phyloP scores from a whole-genome alignment of 2,329 filamentous ascomycete genomes.

The Graphium sp. region DNA sequence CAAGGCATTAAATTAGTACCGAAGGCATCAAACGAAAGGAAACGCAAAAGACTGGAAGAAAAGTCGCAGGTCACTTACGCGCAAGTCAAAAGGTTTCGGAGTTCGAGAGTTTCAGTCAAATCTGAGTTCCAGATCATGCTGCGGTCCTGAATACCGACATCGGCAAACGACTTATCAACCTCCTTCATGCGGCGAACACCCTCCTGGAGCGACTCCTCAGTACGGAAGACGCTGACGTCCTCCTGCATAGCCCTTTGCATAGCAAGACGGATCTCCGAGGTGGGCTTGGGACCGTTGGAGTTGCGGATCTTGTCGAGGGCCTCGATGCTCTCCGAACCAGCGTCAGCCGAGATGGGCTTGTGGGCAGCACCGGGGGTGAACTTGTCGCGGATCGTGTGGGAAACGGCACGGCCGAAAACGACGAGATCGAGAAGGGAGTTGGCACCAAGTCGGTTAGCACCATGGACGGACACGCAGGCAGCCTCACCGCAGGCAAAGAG shows the following conservation, averaged over 20 bases:
- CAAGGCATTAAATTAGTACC: constrained; percentile 6
- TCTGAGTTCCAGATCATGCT: constrained; percentile 99
- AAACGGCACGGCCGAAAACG: constrained; percentile 93
- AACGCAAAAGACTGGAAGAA: not conserved
- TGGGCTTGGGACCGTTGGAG: constrained; percentile 70
- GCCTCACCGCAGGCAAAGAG: constrained; percentile 95
- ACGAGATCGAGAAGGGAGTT: constrained; percentile 97
- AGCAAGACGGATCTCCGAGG: constrained; percentile 69
- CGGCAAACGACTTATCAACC: constrained; percentile 62
- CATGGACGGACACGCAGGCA: constrained; percentile 94
- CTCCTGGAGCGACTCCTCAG: constrained; percentile 82
- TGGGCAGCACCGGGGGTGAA: constrained; percentile 70
- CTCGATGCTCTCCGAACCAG: constrained; percentile 74
- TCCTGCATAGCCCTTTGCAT: constrained; percentile 99
- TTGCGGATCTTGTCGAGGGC: constrained; percentile 75
- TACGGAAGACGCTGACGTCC: constrained; percentile 93
- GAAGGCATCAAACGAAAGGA: too few species aligned
- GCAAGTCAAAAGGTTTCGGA: constrained; percentile 91
- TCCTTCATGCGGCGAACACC: constrained; percentile 77
- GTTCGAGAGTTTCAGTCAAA: constrained; percentile 86
- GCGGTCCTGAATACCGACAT: constrained; percentile 92
- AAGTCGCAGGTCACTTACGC: constrained; percentile 45
- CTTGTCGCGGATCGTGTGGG: constrained; percentile 92
- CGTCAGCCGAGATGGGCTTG: constrained; percentile 66
- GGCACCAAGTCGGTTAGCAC: constrained; percentile 92